A percentile compares a stretch with the other conserved stretches of the same genome.
phyloP scores from a whole-genome alignment of 1,139 yeast species.

The Magnusiomyces paraingens region DNA sequence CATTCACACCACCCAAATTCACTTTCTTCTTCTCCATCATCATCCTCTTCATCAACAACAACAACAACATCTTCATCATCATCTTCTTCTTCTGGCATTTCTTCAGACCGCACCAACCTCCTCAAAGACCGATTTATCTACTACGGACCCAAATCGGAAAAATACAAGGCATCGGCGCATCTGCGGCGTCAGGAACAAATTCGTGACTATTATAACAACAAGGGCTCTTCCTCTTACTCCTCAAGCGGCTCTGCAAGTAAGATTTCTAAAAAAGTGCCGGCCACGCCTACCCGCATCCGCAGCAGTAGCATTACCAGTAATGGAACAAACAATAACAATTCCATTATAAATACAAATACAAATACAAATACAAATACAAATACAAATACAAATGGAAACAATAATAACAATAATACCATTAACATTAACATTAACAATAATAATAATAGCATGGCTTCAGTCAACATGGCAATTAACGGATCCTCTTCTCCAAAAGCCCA shows the following conservation, averaged over 20 bases:
- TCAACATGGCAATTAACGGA: neutral
- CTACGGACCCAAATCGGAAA: constrained; percentile 5
- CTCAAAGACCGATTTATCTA: constrained; percentile 4
- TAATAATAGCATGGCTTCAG: neutral
- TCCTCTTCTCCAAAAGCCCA: neutral
- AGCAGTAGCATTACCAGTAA: neutral
- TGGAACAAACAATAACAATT: neutral
- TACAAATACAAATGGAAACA: no score
- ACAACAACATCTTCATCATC: neutral
- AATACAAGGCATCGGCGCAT: constrained; percentile 1
- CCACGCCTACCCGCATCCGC: neutral
- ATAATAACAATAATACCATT: neutral
- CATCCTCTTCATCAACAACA: neutral
- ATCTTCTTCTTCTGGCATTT: no score
- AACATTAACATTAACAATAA: neutral
- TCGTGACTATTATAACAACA: neutral
- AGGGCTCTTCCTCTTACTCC: neutral
- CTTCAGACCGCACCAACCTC: neutral
- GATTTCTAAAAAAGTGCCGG: neutral
- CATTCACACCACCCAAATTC: neutral
- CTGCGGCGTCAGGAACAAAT: constrained; percentile 5
- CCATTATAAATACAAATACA: neutral
- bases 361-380: neutral
- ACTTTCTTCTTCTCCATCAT: neutral
- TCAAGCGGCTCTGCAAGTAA: neutral